Evolutionary conservation across 371 early-diverging fungal species (phyloP).

Genomic region (Lichtheimia hyalospora): DNA sequence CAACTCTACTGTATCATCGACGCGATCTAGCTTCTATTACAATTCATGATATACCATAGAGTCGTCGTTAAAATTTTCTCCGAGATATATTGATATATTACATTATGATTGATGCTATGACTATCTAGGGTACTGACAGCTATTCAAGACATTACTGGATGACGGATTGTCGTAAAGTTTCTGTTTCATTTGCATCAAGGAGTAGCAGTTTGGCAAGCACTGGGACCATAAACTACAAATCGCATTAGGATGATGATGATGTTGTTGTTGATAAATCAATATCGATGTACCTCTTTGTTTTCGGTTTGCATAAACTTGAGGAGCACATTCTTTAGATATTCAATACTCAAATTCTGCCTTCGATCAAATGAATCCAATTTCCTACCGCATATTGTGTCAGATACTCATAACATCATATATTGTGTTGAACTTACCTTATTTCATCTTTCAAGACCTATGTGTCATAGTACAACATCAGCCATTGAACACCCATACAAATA

Average conservation of each 20-base stretch:
- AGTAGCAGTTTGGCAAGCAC: conserved; percentile 43
- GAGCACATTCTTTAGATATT: conserved; percentile 66
- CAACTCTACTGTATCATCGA: no score
- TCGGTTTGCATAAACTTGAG: conserved; percentile 58
- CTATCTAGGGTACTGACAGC: no score
- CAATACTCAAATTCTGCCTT: conserved; percentile 62
- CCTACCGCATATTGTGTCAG: conserved; percentile 19
- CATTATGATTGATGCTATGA: no score
- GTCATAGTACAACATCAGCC: not conserved
- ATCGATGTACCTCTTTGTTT: conserved; percentile 48
- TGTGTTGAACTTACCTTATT: conserved; percentile 27
- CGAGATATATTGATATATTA: no score
- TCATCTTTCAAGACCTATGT: conserved; percentile 41
- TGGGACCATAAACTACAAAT: conserved; percentile 41
- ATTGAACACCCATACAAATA: no score
- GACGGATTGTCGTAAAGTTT: conserved; percentile 16
- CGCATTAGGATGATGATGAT: not conserved
- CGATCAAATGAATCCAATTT: conserved; percentile 62
- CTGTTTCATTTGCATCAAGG: conserved; percentile 42
- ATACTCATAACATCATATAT: not conserved
- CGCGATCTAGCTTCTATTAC: no score
- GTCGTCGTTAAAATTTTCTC: no score
- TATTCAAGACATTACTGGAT: not conserved
- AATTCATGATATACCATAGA: no score
- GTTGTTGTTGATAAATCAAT: not conserved